Evolutionary conservation across 2,329 filamentous ascomycete genomes (phyloP).

Genomic region (Venturia aucupariae): DNA sequence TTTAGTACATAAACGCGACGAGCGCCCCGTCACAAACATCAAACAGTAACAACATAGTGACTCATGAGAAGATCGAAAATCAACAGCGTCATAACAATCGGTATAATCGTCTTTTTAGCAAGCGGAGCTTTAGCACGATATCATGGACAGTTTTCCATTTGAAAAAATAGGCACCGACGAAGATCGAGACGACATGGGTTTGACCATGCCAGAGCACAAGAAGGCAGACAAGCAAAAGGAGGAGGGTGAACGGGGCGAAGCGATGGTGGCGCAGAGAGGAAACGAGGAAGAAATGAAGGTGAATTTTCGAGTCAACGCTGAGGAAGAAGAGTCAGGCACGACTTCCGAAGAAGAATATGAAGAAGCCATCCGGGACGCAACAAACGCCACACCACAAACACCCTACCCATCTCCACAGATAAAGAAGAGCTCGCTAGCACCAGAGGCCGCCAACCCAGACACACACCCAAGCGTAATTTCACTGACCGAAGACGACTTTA

Average conservation of each 20-base stretch:
- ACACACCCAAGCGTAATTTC: not conserved
- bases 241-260: not conserved
- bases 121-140: not conserved
- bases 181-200: not conserved
- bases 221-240: not conserved
- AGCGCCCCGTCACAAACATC: not conserved
- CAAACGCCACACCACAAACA: not conserved
- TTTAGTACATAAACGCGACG: not conserved
- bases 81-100: not conserved
- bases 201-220: not conserved
- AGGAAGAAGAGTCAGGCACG: not conserved
- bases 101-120: not conserved
- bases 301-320: not conserved
- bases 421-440: not conserved
- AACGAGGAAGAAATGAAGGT: not conserved
- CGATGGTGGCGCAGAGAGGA: not conserved
- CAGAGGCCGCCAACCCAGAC: not conserved
- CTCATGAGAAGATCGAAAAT: not conserved
- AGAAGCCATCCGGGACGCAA: not conserved
- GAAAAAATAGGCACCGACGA: not conserved
- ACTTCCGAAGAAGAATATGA: not conserved
- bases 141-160: not conserved
- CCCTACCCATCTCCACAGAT: not conserved
- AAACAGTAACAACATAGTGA: not conserved
- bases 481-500: not conserved